phyloP scores from a whole-genome alignment of 176 grass and related monocot species.

The Oryza meyeriana region DNA sequence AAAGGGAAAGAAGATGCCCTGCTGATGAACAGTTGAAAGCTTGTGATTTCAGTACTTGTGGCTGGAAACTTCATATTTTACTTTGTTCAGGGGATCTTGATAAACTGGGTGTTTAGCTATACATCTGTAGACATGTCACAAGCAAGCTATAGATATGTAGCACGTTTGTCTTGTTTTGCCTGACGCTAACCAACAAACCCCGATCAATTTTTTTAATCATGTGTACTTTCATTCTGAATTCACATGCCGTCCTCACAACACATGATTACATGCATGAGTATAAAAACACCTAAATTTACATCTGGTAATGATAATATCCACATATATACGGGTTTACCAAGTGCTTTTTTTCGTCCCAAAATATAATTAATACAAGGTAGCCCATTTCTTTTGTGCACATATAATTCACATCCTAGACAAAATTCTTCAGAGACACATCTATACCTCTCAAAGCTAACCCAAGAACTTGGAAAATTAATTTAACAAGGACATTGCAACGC shows the following conservation, averaged over 20 bases:
- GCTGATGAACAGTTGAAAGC: not conserved
- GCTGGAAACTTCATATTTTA: no score
- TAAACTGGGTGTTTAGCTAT: no score
- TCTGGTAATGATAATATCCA: not conserved
- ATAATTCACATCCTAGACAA: not conserved
- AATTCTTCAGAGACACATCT: no score
- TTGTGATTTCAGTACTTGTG: not conserved
- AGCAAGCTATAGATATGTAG: not conserved
- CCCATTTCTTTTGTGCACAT: not conserved
- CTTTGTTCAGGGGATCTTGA: no score
- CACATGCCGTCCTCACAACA: not conserved
- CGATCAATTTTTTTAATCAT: not conserved
- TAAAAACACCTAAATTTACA: not conserved
- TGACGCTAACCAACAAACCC: not conserved
- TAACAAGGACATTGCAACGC: no score
- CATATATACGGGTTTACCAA: not conserved
- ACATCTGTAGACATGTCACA: not conserved
- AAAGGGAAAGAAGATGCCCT: slow-evolving; percentile 3
- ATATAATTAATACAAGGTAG: not conserved
- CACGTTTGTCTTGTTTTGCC: not conserved
- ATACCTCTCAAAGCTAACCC: no score
- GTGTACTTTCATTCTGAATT: not conserved
- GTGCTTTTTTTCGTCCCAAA: no score
- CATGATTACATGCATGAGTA: not conserved
- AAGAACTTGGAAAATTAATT: no score